Conservation (phyloP, 2,329 filamentous ascomycete species). For the Hymenoscyphus occultus region DNA sequence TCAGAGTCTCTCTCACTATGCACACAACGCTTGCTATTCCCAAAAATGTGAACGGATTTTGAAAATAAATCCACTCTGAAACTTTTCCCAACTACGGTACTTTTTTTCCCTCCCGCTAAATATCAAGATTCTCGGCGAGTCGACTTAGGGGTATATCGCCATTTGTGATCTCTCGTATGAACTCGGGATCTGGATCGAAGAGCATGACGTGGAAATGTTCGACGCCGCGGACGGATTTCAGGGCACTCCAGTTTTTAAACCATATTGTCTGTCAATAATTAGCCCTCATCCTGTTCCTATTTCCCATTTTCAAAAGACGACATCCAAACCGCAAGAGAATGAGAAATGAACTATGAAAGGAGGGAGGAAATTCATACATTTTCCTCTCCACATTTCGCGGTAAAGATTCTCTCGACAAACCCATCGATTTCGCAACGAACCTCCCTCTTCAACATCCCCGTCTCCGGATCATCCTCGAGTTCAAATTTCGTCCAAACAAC, state of each 20-base stretch:
- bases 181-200: constrained; percentile 67
- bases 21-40: neutral
- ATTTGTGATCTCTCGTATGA: constrained; percentile 67
- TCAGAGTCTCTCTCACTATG: neutral
- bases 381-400: constrained; percentile 47
- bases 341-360: neutral
- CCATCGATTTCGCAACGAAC: constrained; percentile 64
- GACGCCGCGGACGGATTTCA: constrained; percentile 83
- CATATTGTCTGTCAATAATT: constrained; percentile 54
- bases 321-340: neutral
- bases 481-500: constrained; percentile 93
- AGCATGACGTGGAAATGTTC: constrained; percentile 97
- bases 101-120: neutral
- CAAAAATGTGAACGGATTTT: too few species aligned
- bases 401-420: constrained; percentile 69
- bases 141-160: constrained; percentile 67
- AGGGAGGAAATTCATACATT: constrained; percentile 45
- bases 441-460: constrained; percentile 60
- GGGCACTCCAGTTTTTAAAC: constrained; percentile 84
- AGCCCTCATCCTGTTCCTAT: neutral
- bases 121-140: constrained; percentile 31
- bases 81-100: neutral
- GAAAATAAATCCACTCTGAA: neutral
- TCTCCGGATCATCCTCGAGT: constrained; percentile 61
- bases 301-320: constrained; percentile 31